Evolutionary conservation across 192 early-diverging fungal species (phyloP), one percentile per base, ranked within the genome.

Genomic region (Haplosporangium gracile): DNA sequence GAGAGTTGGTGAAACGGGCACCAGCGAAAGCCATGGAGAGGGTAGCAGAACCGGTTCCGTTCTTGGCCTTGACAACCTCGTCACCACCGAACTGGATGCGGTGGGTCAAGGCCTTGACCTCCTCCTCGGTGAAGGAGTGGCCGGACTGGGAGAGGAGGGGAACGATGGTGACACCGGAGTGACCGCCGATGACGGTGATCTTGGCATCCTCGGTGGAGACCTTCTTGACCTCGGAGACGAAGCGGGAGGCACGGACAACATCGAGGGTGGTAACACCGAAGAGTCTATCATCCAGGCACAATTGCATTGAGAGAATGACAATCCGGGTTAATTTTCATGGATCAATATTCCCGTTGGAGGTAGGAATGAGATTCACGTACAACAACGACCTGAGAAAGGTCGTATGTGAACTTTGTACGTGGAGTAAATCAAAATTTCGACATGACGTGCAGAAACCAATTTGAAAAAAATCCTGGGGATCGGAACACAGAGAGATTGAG

Each of bases 31-130:
- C 95, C 97, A 97, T 97, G 57, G 95, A 96, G 75, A 97, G 93
- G 32, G 96, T 97, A 73, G 96, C 96, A 40, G 94, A 95, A 24
- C 95, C 97, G 53, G 95, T 94, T 72, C 97, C 98, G 93, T 97
- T 95, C 94, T 99, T 99, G 85, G 98, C 98, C 94, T 98, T 96
- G 87, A 99, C 97, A 43, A 99, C 98, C 90, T 99, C 98, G 87
- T 99, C 98, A 85, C 98, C 98, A 85, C 96, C 98, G 88, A 95
- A 98, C 92, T 99, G 98, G 89, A 99, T 99, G 87, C 97, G 97
- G 85, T 97, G 83, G 74, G 98, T 99, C 78, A 99, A 92, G 42
- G 91, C 93, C 88, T 97, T 95, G 74, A 94, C 84, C 92, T 98
- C 94, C 81, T 95, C 95, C 69, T 95, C 90, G 77, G 93, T 92